phyloP scores from a whole-genome alignment of 2,329 filamentous ascomycete species.

The Alternaria brassicicola region DNA sequence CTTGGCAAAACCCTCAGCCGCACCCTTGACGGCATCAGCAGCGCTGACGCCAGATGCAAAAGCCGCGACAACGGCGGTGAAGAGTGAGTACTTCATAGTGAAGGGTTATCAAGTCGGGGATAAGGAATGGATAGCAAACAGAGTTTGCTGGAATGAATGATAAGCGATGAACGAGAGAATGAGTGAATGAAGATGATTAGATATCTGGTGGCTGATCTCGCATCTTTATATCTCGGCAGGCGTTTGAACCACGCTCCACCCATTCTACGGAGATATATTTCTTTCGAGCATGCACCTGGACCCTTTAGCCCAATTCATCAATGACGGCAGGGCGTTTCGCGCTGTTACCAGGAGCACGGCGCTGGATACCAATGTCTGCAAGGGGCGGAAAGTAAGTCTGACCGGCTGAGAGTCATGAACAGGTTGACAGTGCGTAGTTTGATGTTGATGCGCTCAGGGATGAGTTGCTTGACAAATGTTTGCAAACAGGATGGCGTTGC shows the following conservation, averaged over 20 bases:
- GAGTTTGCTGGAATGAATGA: conserved; percentile 22
- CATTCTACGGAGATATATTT: conserved; percentile 16
- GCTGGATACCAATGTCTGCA: not conserved
- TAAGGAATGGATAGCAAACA: conserved; percentile 32
- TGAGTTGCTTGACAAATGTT: not conserved
- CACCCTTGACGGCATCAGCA: conserved; percentile 32
- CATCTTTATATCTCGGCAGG: conserved; percentile 21
- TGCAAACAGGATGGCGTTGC: not conserved
- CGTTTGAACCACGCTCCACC: conserved; percentile 12
- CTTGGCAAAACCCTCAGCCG: conserved; percentile 37
- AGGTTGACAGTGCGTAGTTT: not conserved
- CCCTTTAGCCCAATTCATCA: conserved; percentile 2
- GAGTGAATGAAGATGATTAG: conserved; percentile 16
- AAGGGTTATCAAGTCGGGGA: conserved; percentile 4
- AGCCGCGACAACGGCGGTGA: conserved; percentile 23
- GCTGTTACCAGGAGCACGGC: not conserved
- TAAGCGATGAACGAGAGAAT: not conserved
- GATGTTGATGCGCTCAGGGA: not conserved
- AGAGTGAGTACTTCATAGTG: conserved; percentile 30
- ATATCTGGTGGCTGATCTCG: not conserved
- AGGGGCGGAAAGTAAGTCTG: not conserved
- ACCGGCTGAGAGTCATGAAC: not conserved
- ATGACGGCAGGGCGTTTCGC: not conserved
- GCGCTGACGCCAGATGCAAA: conserved; percentile 27
- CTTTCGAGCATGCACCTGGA: not conserved